Conservation (phyloP, 2,329 filamentous ascomycete species). For the Pleurostoma richardsiae region DNA sequence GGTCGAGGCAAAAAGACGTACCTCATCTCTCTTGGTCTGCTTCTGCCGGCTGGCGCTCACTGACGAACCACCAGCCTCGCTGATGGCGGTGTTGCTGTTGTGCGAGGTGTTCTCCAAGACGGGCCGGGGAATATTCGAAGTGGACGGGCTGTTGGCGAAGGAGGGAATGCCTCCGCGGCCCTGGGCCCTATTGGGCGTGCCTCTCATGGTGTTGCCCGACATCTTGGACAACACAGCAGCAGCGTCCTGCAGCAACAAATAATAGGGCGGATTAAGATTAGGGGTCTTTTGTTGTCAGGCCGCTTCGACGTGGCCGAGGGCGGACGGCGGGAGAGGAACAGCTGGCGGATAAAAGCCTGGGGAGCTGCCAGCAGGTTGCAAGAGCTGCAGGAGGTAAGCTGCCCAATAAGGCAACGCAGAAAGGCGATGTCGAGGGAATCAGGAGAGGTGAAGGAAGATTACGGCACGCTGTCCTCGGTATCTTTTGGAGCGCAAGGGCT, state of each 20-base stretch:
- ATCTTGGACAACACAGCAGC: slow-evolving; percentile 27
- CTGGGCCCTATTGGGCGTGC: slow-evolving; percentile 61
- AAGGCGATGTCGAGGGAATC: not conserved
- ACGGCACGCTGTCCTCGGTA: slow-evolving; percentile 3
- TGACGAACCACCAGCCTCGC: slow-evolving; percentile 59
- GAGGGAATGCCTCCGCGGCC: slow-evolving; percentile 49
- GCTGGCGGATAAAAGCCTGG: not conserved
- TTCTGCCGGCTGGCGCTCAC: slow-evolving; percentile 94
- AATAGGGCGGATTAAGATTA: not conserved
- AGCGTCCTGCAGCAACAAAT: not conserved
- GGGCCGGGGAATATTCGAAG: slow-evolving; percentile 68
- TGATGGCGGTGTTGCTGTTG: slow-evolving; percentile 37
- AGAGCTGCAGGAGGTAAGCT: not conserved
- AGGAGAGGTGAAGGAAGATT: slow-evolving; percentile 4
- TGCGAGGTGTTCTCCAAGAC: slow-evolving; percentile 51
- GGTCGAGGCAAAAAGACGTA: slow-evolving; percentile 38
- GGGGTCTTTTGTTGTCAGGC: no score
- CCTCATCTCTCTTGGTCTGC: slow-evolving; percentile 97
- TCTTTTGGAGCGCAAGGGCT: not conserved
- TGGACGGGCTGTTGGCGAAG: slow-evolving; percentile 55
- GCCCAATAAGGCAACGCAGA: not conserved
- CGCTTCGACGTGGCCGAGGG: not conserved
- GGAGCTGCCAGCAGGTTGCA: not conserved
- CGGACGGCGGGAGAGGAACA: not conserved
- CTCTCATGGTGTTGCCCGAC: slow-evolving; percentile 61